phyloP scores from a whole-genome alignment of 2,329 filamentous ascomycete species.

The Colletotrichum scovillei region DNA sequence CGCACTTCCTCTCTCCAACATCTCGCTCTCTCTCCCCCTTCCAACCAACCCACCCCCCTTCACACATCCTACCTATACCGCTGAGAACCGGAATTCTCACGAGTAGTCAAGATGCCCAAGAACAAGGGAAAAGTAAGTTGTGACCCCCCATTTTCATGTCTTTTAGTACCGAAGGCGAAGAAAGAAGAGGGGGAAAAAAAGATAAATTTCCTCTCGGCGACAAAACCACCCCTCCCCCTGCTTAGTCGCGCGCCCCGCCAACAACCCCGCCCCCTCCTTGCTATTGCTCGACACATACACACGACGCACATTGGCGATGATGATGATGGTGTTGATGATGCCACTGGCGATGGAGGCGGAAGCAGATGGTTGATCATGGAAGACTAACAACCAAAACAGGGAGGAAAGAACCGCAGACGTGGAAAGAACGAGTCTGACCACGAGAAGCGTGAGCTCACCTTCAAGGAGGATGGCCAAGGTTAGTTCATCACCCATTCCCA shows the following conservation, averaged over 20 bases:
- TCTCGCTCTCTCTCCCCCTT: conserved; percentile 10
- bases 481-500: conserved; percentile 39
- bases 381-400: conserved; percentile 62
- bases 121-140: conserved; percentile 95
- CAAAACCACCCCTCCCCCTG: conserved; percentile 30
- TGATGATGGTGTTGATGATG: conserved; percentile 7
- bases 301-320: conserved; percentile 22
- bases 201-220: background rate
- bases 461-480: conserved; percentile 98
- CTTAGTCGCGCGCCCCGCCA: conserved; percentile 32
- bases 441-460: conserved; percentile 97
- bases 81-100: conserved; percentile 39
- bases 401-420: conserved; percentile 97
- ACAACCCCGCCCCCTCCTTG: conserved; percentile 36
- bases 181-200: background rate
- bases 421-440: conserved; percentile 99
- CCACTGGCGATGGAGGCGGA: background rate
- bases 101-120: conserved; percentile 82
- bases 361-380: background rate
- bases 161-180: conserved; percentile 6
- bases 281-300: conserved; percentile 7
- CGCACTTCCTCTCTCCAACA: conserved; percentile 16
- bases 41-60: conserved; percentile 13
- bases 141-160: conserved; percentile 11
- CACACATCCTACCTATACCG: conserved; percentile 31